phyloP scores from a whole-genome alignment of 164 flowering plant species.

The Dillenia suffruticosa region DNA sequence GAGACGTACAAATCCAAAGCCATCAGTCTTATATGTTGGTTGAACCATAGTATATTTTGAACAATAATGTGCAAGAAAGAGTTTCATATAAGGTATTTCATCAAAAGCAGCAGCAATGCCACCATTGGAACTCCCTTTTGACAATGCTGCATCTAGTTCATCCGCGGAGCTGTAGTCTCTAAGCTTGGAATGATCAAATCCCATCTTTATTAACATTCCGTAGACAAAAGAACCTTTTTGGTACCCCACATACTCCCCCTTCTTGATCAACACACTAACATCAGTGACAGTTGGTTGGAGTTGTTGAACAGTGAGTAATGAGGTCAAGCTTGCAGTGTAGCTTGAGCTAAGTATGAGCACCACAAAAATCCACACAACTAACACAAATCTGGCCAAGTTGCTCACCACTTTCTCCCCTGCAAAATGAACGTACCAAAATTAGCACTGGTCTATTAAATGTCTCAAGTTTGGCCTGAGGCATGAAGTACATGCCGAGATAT shows the following conservation, averaged over 20 bases:
- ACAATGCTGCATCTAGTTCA: constrained; percentile 2
- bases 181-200: constrained; percentile 11
- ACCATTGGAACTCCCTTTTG: constrained; percentile 10
- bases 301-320: constrained; percentile 7
- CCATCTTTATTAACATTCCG: constrained; percentile 1
- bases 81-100: constrained; percentile 11
- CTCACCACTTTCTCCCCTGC: constrained; percentile 8
- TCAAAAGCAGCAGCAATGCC: constrained; percentile 12
- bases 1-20: constrained; percentile 20
- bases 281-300: constrained; percentile 6
- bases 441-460: too few species aligned
- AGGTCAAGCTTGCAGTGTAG: constrained; percentile 13
- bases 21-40: constrained; percentile 12
- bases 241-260: constrained; percentile 7
- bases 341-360: constrained; percentile 12
- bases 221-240: constrained; percentile 7
- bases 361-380: constrained; percentile 15
- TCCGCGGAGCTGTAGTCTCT: background rate
- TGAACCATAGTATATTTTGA: constrained; percentile 12
- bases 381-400: constrained; percentile 11
- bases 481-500: too few species aligned
- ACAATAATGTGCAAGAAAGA: constrained; percentile 8
- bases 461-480: too few species aligned
- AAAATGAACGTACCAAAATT: too few species aligned
- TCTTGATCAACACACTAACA: background rate